Base-by-base conservation (phyloP, 1,284 basidiomycete genomes). In the Marasmius tenuissimus region DNA sequence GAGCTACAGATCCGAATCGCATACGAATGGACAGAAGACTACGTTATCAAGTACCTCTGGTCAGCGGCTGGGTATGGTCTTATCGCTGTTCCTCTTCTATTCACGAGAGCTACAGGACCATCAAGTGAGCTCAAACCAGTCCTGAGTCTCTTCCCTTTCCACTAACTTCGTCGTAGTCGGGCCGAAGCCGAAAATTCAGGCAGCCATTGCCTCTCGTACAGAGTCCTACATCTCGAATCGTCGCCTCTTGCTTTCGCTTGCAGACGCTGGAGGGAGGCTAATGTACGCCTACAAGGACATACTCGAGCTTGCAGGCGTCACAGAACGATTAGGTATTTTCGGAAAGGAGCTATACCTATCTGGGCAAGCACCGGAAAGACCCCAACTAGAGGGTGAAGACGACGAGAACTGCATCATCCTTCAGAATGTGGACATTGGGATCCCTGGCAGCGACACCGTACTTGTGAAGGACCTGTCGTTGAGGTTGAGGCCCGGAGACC, bases 201-300 rank as follows among this genome's bases (percentile, higher is more conserved):
- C 50, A 45, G 59, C 38, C 7, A 63, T 63, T 18, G 59, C 62
- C 33, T 42, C 37, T 0, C 59, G 62, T 7, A 63, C 62, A 11
- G 59, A 63, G 94, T 93, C 89, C n/a, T 98, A 98, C 74, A 95
- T 98, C 61, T 97, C 96, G 22, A 97, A 96, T 65, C 86, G 96
- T n/a, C 86, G 96, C 20, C 84, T 98, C 4, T 82, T 98, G 2
- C 82, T 98, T 39, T 96, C 96, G 0, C 85, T 98, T 5, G 96
- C 96, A 3, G 96, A 99, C 70, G 97, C 96, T 0, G 97, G 96
- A 20, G 95, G 96, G 1, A 84, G 95, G 40, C 78, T 97, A 48
- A 95, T 95, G 93, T 94, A 93, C 71, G 91, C 92, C 7, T 93
- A 94, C 75, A 94, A 94, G 71, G 95, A 97, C 68, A 81, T 99